These are phyloP conservation scores for Candida mesenterica DNA, from an alignment of 1,139 yeast genomes.

Conservation along the genomic window DNA sequence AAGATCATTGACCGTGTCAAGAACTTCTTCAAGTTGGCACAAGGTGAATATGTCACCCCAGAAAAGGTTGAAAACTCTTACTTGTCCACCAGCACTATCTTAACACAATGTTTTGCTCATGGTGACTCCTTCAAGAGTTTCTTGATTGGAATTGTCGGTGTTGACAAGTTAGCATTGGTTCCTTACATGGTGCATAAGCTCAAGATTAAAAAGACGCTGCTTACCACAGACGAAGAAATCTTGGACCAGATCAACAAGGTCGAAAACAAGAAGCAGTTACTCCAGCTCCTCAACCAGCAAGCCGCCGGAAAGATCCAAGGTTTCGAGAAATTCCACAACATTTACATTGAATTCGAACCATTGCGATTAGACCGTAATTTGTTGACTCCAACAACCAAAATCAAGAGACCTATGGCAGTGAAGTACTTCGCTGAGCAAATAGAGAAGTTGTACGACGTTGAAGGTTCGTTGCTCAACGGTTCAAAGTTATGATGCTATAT, in stretches of 20 bases:
- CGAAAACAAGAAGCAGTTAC: constrained; percentile 12
- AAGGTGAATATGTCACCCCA: constrained; percentile 29
- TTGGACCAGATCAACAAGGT: constrained; percentile 15
- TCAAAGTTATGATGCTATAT: constrained; percentile 12
- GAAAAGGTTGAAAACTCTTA: constrained; percentile 25
- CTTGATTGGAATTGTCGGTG: constrained; percentile 23
- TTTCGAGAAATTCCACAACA: constrained; percentile 24
- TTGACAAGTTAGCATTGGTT: constrained; percentile 19
- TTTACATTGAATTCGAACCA: constrained; percentile 25
- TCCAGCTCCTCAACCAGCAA: constrained; percentile 12
- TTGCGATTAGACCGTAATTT: constrained; percentile 23
- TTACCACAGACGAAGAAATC: constrained; percentile 17
- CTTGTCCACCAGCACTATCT: constrained; percentile 18
- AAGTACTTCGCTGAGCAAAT: constrained; percentile 21
- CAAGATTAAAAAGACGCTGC: constrained; percentile 13
- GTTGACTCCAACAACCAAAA: constrained; percentile 27
- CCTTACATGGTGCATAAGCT: constrained; percentile 16
- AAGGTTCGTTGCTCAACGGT: constrained; percentile 18
- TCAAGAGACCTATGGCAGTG: constrained; percentile 25
- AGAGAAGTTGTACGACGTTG: constrained; percentile 20
- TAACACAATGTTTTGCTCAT: constrained; percentile 22
- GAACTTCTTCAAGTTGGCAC: constrained; percentile 30
- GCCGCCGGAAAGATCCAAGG: constrained; percentile 18
- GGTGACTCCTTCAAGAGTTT: constrained; percentile 23
- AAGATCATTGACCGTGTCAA: constrained; percentile 27